These are phyloP conservation scores for Flammula alnicola DNA, from an alignment of 1,284 basidiomycete genomes.

Conservation along the genomic window DNA sequence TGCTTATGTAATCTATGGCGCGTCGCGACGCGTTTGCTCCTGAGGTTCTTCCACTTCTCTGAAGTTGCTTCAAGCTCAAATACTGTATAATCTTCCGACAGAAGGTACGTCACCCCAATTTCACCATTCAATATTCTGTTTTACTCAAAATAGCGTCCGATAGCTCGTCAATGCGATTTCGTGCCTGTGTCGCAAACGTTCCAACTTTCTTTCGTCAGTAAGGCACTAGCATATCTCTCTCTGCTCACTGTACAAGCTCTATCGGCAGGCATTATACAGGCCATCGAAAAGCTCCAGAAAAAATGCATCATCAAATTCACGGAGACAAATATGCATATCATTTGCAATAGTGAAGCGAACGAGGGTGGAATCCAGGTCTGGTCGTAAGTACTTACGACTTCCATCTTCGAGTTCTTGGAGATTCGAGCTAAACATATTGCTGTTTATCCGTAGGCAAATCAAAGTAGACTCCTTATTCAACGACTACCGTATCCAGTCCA, in stretches of 20 bases:
- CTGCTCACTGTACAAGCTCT: neutral
- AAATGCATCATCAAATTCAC: constrained; percentile 83
- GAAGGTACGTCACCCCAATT: too few species aligned
- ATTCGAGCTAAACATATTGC: neutral
- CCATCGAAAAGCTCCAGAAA: constrained; percentile 74
- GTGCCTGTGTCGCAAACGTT: constrained; percentile 36
- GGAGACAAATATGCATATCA: constrained; percentile 78
- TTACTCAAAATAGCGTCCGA: neutral
- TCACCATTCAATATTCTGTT: too few species aligned
- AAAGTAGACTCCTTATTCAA: constrained; percentile 78
- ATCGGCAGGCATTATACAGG: constrained; percentile 33
- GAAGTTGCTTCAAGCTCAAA: too few species aligned
- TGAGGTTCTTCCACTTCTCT: too few species aligned
- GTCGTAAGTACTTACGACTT: constrained; percentile 66
- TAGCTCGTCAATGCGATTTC: constrained; percentile 34
- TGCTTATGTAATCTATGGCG: neutral
- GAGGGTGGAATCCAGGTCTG: constrained; percentile 91
- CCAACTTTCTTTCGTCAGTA: constrained; percentile 37
- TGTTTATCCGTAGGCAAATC: constrained; percentile 59
- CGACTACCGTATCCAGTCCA: constrained; percentile 87
- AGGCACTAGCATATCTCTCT: neutral
- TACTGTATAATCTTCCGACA: too few species aligned
- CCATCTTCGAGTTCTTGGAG: neutral
- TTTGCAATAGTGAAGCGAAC: constrained; percentile 79
- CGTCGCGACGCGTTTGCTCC: constrained; percentile 6